Evolutionary conservation across 2,329 filamentous ascomycete genomes (phyloP), one percentile per base, ranked within the genome.

Genomic region (Aureobasidium subglaciale): DNA sequence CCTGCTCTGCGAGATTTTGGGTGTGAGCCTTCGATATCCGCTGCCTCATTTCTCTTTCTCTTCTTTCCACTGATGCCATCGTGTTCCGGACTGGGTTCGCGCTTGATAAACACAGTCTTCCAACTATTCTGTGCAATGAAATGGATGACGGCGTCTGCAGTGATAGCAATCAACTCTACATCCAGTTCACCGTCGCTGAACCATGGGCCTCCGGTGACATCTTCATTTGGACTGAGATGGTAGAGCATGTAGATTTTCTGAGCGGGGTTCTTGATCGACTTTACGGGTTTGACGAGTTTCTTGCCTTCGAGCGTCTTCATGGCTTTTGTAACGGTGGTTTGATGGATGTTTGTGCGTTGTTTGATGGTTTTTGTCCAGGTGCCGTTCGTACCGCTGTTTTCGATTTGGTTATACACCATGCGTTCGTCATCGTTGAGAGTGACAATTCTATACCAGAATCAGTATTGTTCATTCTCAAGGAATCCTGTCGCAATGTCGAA

Each of bases 211-310:
- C 93, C 93, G 0, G 90, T 95, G 43, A 95, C 88, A 59, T 93
- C 87, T 59, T 96, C 91, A 54, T 86, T 89, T 0, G 93, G 92
- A 10, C 84, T 83, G 59, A 99, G 81, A 60, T 86, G 85, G 54
- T 86, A 83, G 66, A 96, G 85, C 79, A 99, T 95, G 78, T 93
- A 99, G 81, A 95, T 96, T 73, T 95, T 96, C 68, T 93, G 87
- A 62, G 86, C 88, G 25, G 90, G 89, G 67, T 88, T 86, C 73
- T 95, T 90, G 71, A 95, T 90, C 70, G 87, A 93, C 73, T 92
- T 93, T 73, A 97, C 90, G 57, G 85, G 84, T 65, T 88, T 87
- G 70, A 99, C 90, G 68, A 95, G 84, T 32, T 84, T 83, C 68
- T 90, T 91, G 35, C 79, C 75, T 70, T 95, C 88, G 59, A 99